Conservation (phyloP, 352 stramenopile genomes). For the Globisporangium echinulatum region DNA sequence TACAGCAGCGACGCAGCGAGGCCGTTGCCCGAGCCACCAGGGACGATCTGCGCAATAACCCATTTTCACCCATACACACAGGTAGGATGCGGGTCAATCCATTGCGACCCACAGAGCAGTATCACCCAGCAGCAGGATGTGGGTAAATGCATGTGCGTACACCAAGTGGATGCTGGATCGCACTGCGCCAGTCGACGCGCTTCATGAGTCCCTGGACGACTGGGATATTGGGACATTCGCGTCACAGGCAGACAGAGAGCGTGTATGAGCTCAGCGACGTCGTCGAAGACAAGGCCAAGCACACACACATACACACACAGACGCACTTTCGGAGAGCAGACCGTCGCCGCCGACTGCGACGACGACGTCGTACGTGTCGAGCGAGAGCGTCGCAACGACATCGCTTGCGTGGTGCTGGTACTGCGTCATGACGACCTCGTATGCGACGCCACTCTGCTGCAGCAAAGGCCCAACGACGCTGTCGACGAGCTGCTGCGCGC, state of each 20-base stretch:
- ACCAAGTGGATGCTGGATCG: constrained; percentile 41
- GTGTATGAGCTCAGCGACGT: constrained; percentile 14
- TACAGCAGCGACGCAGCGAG: constrained; percentile 49
- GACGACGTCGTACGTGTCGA: constrained; percentile 58
- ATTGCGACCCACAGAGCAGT: too few relatives aligned
- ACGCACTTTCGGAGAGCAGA: constrained; percentile 57
- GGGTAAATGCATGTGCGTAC: too few relatives aligned
- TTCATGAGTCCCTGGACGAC: constrained; percentile 72
- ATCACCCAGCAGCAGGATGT: too few relatives aligned
- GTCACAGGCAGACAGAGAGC: too few relatives aligned
- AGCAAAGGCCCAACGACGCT: constrained; percentile 41
- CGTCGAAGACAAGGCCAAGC: constrained; percentile 47
- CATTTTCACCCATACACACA: too few relatives aligned
- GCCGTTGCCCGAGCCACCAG: constrained; percentile 60
- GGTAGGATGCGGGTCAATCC: too few relatives aligned
- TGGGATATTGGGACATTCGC: constrained; percentile 13
- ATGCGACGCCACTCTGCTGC: constrained; percentile 44
- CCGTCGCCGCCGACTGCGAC: constrained; percentile 65
- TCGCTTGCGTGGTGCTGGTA: constrained; percentile 53
- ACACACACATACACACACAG: constrained; percentile 21
- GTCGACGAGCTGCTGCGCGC: constrained; percentile 43
- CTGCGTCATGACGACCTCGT: constrained; percentile 49
- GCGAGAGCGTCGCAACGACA: constrained; percentile 26
- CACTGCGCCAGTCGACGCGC: constrained; percentile 50
- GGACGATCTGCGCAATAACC: constrained; percentile 20